Evolutionary conservation across 164 flowering plant species (phyloP).

Genomic region (Berberis vulgaris): DNA sequence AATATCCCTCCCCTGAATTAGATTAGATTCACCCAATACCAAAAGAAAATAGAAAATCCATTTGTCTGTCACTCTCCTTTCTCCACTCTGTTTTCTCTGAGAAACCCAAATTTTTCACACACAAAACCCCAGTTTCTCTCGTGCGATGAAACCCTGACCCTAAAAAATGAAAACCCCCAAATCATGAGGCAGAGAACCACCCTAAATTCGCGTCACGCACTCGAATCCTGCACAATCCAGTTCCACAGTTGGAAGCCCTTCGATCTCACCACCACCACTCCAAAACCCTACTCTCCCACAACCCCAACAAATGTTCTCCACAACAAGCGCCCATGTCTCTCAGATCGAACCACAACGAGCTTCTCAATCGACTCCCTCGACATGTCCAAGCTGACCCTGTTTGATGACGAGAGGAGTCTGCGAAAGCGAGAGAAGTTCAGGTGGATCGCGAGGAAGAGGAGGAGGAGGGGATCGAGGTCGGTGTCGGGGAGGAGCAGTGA

Average conservation of each 20-base stretch:
- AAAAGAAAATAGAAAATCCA: too few relatives aligned
- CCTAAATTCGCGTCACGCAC: constrained; percentile 32
- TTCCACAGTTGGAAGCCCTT: constrained; percentile 81
- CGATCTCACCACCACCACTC: constrained; percentile 29
- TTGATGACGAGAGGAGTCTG: constrained; percentile 38
- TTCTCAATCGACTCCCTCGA: constrained; percentile 39
- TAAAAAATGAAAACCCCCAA: not conserved
- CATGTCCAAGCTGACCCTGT: constrained; percentile 48
- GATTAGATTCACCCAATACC: too few relatives aligned
- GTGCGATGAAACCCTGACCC: not conserved
- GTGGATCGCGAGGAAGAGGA: constrained; percentile 55
- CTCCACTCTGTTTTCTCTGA: too few relatives aligned
- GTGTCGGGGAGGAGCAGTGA: constrained; percentile 87
- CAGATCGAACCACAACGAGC: constrained; percentile 52
- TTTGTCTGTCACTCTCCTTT: too few relatives aligned
- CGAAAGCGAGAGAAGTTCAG: constrained; percentile 9
- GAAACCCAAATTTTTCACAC: too few relatives aligned
- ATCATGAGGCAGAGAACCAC: constrained; percentile 43
- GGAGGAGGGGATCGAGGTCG: constrained; percentile 72
- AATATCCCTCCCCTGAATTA: too few relatives aligned
- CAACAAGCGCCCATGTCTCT: constrained; percentile 61
- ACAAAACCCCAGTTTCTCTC: too few relatives aligned
- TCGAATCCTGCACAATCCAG: constrained; percentile 68
- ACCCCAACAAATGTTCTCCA: constrained; percentile 15
- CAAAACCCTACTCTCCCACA: constrained; percentile 14